These are phyloP conservation scores for Trametes gibbosa DNA, from an alignment of 768 basidiomycete genomes.

Conservation along the genomic window DNA sequence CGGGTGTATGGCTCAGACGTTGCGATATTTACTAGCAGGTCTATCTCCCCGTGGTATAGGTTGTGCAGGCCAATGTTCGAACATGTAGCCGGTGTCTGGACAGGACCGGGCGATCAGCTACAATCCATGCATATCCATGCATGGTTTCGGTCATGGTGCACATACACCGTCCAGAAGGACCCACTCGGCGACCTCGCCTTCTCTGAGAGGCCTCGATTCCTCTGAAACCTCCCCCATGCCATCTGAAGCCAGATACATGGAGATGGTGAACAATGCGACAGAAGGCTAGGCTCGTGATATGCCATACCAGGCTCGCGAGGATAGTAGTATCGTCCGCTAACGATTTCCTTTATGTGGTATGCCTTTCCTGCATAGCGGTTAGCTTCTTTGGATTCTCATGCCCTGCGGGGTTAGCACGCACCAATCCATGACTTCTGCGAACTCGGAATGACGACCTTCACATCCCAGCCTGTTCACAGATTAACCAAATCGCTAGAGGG, in stretches of 20 bases:
- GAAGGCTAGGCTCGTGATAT: not conserved
- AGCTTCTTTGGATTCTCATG: not conserved
- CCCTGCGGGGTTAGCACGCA: conserved; percentile 28
- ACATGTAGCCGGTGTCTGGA: conserved; percentile 86
- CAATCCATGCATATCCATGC: not conserved
- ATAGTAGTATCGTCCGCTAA: conserved; percentile 73
- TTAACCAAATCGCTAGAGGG: too few relatives aligned
- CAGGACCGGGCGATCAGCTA: not conserved
- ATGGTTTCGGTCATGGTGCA: not conserved
- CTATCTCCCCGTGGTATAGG: conserved; percentile 78
- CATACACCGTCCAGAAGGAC: conserved; percentile 82
- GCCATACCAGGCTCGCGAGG: conserved; percentile 53
- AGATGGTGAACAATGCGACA: not conserved
- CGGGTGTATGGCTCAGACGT: not conserved
- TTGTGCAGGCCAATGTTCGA: conserved; percentile 90
- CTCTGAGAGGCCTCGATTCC: conserved; percentile 61
- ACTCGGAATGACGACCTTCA: conserved; percentile 77
- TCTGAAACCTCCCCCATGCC: conserved; percentile 66
- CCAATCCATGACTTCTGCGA: conserved; percentile 90
- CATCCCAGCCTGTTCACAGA: conserved; percentile 76
- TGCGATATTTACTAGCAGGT: conserved; percentile 65
- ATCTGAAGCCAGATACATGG: conserved; percentile 43
- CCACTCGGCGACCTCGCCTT: conserved; percentile 87
- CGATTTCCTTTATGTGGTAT: conserved; percentile 73
- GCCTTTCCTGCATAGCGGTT: conserved; percentile 57